A percentile compares a stretch with the other conserved stretches of the same genome.
phyloP scores from a whole-genome alignment of 1,139 yeast genomes.

The Taphrina wiesneri region DNA sequence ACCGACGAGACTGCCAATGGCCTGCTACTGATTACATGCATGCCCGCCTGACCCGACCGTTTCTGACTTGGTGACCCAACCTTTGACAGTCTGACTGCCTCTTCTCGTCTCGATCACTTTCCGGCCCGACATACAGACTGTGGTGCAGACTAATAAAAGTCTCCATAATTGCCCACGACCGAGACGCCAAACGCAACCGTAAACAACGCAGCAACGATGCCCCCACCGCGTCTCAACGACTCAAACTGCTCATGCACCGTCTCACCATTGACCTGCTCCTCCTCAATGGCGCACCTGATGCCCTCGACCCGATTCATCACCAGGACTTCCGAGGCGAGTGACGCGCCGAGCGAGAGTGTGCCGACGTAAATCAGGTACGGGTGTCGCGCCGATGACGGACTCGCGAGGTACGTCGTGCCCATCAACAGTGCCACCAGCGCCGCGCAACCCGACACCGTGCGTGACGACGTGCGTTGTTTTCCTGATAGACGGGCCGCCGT shows the following conservation, averaged over 20 bases:
- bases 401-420: background rate
- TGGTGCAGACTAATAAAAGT: background rate
- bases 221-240: background rate
- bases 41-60: no score
- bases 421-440: background rate
- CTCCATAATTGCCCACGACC: slow-evolving; percentile 29
- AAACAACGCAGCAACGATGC: background rate
- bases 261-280: slow-evolving; percentile 21
- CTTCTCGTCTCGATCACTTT: background rate
- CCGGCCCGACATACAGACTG: background rate
- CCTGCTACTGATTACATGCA: no score
- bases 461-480: background rate
- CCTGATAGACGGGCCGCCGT: background rate
- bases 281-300: background rate
- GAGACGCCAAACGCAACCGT: slow-evolving; percentile 5
- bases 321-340: background rate
- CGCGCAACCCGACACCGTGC: background rate
- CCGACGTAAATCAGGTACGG: slow-evolving; percentile 14
- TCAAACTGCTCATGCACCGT: background rate
- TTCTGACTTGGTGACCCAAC: no score
- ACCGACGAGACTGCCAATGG: no score
- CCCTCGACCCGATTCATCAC: background rate
- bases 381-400: slow-evolving; percentile 5
- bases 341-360: background rate
- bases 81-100: no score